Evolutionary conservation across 805 yeast genomes (phyloP), one percentile per base, ranked within the genome.

Genomic region (Candida ovalis): DNA sequence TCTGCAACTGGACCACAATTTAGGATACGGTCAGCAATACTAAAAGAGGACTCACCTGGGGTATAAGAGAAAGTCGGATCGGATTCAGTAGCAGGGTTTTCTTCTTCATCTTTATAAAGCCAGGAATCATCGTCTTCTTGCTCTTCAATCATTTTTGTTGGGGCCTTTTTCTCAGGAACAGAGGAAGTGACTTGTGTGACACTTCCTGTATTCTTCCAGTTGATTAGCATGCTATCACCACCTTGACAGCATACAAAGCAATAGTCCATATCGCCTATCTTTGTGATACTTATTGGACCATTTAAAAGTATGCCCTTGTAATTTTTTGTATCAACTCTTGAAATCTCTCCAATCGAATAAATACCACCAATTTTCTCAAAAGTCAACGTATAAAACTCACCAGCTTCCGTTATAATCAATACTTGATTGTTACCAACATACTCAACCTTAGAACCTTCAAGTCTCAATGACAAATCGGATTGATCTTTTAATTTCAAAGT

Each of bases 1-100:
- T 82, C 79, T 2, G 86, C 73, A 12, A 86, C 70, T 0, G 96
- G 96, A 0, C 96, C 96, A 54, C 77, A 72, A 57, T 83, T 86
- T 2, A 75, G 58, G 10, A 90, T 60, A 1, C 68, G 66, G 54
- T 88, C 94, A 28, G 75, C 68, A 18, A 71, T 58, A 17, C 69
- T 64, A 48, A 84, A 78, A 53, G 68, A 53, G 68, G 64, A 54
- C 41, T 53, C 59, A 2, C 47, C 40, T 17, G 63, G 41, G 1
- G 60, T 38, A n/a, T 45, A 47, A 27, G 36, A 27, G 13, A 23
- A n/a, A 28, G 45, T 17, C 17, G 8, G 12, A 3, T 22, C 32
- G 12, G 17, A 10, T 8, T 32, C 28, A 15, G 37, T 21, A n/a
- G 39, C 46, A 32, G 23, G 21, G 9, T 52, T 50, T 17, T 64